A percentile compares a stretch with the other conserved stretches of the same genome.
These are phyloP conservation scores for Sanguinoderma infundibulare DNA, from an alignment of 1,284 basidiomycete genomes.

Conservation along the genomic window DNA sequence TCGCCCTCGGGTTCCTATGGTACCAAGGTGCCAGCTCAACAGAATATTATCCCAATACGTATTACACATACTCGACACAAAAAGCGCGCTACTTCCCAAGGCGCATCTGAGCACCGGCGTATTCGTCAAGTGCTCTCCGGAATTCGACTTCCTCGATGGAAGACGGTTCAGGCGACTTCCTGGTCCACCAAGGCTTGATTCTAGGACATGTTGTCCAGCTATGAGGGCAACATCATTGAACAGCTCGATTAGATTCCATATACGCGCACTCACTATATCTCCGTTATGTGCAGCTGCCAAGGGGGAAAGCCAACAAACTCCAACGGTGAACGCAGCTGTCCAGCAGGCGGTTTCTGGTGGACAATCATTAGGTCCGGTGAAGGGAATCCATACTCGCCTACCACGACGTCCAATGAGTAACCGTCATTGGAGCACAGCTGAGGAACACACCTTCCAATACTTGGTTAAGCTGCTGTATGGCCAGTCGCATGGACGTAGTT, in stretches of 20 bases:
- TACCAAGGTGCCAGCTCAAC: neutral
- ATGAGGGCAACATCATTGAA: neutral
- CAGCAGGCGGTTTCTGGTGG: constrained; percentile 52
- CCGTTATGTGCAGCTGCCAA: constrained; percentile 77
- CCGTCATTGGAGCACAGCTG: neutral
- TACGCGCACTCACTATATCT: constrained; percentile 65
- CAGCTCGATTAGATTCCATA: neutral
- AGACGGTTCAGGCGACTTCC: constrained; percentile 11
- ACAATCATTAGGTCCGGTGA: constrained; percentile 79
- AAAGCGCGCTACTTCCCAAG: constrained; percentile 62
- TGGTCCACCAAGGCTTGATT: constrained; percentile 9
- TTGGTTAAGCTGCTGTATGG: constrained; percentile 50
- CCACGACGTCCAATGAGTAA: neutral
- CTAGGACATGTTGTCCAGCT: constrained; percentile 19
- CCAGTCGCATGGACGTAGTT: constrained; percentile 7
- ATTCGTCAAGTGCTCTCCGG: constrained; percentile 71
- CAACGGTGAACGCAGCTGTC: constrained; percentile 46
- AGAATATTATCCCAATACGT: constrained; percentile 1
- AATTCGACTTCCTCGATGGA: constrained; percentile 59
- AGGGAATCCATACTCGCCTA: constrained; percentile 52
- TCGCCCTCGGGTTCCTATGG: neutral
- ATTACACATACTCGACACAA: constrained; percentile 19
- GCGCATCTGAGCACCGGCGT: constrained; percentile 71
- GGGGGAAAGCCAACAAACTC: constrained; percentile 78
- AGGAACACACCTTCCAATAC: constrained; percentile 60